Conservation (phyloP, 1,284 basidiomycete species). For the Calocybe gambosa region DNA sequence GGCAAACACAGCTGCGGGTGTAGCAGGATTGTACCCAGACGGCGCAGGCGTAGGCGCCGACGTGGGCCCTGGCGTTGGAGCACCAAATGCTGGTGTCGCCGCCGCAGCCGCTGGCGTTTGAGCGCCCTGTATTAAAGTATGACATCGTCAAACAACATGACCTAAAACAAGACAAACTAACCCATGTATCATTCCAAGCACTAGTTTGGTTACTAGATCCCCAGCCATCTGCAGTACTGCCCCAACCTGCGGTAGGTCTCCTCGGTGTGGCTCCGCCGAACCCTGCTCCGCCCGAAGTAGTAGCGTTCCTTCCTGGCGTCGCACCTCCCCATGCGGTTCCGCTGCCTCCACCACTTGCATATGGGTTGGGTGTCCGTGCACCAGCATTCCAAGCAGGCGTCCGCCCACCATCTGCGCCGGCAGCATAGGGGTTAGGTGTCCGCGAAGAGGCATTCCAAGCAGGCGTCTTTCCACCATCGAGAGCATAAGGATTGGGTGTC, state of each 20-base stretch:
- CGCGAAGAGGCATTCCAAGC: constrained; percentile 45
- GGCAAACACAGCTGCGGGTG: constrained; percentile 8
- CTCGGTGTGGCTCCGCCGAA: constrained; percentile 38
- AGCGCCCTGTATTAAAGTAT: constrained; percentile 44
- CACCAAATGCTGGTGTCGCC: constrained; percentile 38
- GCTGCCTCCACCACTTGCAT: constrained; percentile 24
- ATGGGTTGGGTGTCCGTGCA: constrained; percentile 59
- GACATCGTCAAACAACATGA: too few relatives aligned
- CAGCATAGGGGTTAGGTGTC: constrained; percentile 54
- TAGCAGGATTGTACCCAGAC: constrained; percentile 1
- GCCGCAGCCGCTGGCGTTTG: constrained; percentile 52
- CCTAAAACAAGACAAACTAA: constrained; percentile 13
- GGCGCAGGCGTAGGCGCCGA: constrained; percentile 36
- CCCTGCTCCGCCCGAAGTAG: constrained; percentile 20
- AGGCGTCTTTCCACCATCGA: constrained; percentile 45
- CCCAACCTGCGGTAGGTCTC: constrained; percentile 24
- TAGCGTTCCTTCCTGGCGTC: constrained; percentile 28
- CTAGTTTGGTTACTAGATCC: constrained; percentile 7
- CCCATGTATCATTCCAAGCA: constrained; percentile 17
- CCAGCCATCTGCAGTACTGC: constrained; percentile 18
- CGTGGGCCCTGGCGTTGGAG: constrained; percentile 24
- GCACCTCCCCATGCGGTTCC: constrained; percentile 30
- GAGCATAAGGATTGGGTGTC: constrained; percentile 70
- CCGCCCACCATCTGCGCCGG: constrained; percentile 34
- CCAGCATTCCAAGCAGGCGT: constrained; percentile 52